phyloP scores from a whole-genome alignment of 495 filamentous ascomycete genomes.

The Penicillium mononematosum region DNA sequence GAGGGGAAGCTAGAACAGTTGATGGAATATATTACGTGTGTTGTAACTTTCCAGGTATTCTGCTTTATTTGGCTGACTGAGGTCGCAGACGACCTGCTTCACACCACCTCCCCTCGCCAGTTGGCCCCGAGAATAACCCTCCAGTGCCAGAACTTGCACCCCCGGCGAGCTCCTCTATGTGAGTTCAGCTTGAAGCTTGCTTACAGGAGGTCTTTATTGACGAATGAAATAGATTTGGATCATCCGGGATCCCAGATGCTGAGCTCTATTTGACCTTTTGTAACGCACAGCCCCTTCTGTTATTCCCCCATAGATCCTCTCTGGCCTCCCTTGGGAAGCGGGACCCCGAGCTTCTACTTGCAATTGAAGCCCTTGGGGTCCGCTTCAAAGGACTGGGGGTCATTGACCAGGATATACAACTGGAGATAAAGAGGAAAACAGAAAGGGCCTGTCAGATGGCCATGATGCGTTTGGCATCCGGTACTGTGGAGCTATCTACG shows the following conservation, averaged over 20 bases:
- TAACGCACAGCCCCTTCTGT: slow-evolving; percentile 40
- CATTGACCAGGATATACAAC: slow-evolving; percentile 10
- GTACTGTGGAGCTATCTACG: slow-evolving; percentile 41
- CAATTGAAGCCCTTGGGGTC: slow-evolving; percentile 37
- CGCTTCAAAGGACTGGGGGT: slow-evolving; percentile 27
- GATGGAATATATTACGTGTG: slow-evolving; percentile 26
- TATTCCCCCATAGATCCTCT: slow-evolving; percentile 32
- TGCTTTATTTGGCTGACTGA: not conserved
- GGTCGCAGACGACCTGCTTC: not conserved
- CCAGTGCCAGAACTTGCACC: not conserved
- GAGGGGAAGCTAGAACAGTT: slow-evolving; percentile 41
- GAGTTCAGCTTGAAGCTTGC: not conserved
- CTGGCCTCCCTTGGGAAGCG: slow-evolving; percentile 24
- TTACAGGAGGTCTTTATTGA: not conserved
- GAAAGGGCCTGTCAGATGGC: slow-evolving; percentile 30
- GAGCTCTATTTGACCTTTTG: slow-evolving; percentile 36
- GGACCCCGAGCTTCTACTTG: slow-evolving; percentile 36
- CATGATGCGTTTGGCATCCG: slow-evolving; percentile 34
- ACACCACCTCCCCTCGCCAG: not conserved
- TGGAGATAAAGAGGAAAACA: slow-evolving; percentile 27
- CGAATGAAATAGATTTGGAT: slow-evolving; percentile 1
- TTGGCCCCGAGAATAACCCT: not conserved
- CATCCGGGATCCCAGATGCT: slow-evolving; percentile 8
- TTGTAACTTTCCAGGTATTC: not conserved
- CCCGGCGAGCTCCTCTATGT: not conserved